Base-by-base conservation (phyloP, 2,329 filamentous ascomycete genomes). In the Exophiala calicioides region DNA sequence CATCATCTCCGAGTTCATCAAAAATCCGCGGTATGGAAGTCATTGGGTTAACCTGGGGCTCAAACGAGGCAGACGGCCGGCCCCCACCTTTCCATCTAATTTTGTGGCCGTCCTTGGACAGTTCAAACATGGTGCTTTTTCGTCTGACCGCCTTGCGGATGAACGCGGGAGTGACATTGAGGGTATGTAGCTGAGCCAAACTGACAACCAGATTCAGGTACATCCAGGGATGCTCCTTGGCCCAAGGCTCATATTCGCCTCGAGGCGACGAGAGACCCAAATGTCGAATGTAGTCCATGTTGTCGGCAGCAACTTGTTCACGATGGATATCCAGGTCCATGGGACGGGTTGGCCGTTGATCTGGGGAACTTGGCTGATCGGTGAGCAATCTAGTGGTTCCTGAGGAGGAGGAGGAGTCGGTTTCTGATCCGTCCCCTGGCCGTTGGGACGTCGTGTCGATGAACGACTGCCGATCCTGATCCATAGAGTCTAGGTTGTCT, bases 101-200 rank as follows among this genome's bases (percentile, higher is more conserved):
- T 63, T 89, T 90, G 39, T 83, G 80, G 0, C 88, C 87, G 58
- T 93, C 88, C 0, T 73, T 72, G 0, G 88, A 91, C 0, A 94
- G 64, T 62, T 94, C 86, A 40, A 95, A 83, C 58, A 85, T 86
- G 15, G 78, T 77, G 58, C 87, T 91, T 55, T 82, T 79, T 38
- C 86, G 81, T 0, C 74, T 71, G 1, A 94, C 75, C 0, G 89
- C 86, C 26, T 79, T 79, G 47, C 86, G 82, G 29, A 93, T 82
- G 58, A 91, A 91, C 20, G 85, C 81, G 0, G 84, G 77, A 0
- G 88, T 90, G 1, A 94, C 88, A 48, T 89, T 90, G 57, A 93
- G 77, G 0, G 90, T 91, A 59, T 94, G 88, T 13, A 94, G 70
- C 66, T 94, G 88, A 0, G 89, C 88, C 73, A 94, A 78, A 60